Base-by-base conservation (phyloP, 2,329 filamentous ascomycete genomes). In the Phaeosphaeriaceae sp. region DNA sequence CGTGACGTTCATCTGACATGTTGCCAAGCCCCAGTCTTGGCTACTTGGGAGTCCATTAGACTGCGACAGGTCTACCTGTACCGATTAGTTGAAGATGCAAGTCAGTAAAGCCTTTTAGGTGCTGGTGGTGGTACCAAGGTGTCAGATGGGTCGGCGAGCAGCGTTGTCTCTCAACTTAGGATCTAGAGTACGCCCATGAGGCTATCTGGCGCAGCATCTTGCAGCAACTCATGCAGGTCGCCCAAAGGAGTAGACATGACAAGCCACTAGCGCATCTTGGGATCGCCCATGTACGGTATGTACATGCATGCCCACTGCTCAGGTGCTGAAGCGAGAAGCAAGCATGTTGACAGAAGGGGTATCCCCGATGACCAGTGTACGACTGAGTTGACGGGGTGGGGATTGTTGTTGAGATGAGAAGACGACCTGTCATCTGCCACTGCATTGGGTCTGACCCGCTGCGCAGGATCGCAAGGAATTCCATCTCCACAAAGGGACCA, bases 191-290 rank as follows among this genome's bases (percentile, higher is more conserved):
- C 15, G 35, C 15, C 39, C 36, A 37, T 46, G 44, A 39, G 44
- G 44, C 44, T 41, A 34, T 34, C 33, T 11, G 42, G 23, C 16
- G 35, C 34, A 30, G 44, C 37, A 41, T 30, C 36, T 18, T 47
- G 48, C 48, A 33, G 47, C 29, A 50, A 42, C 48, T 28, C 26
- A 43, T 51, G 48, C 48, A 40, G 6, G 38, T 36, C 38, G 42
- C 48, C 28, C 15, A 18, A 38, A 15, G 11, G 4, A 32, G 42
- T 33, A 48, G 36, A 20, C 30, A 34, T 40, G 30, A 34, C 44
- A 41, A 37, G 42, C 30, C 32, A 15, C 42, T 50, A 42, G 37
- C 41, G 46, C 35, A 17, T 16, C n/a, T 44, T 29, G 23, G 40
- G 30, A 17, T 33, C 11, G 30, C 23, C 6, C 23, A 26, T 11